These are phyloP conservation scores for Hibiscus trionum DNA, from an alignment of 345 rosid species.

Conservation along the genomic window DNA sequence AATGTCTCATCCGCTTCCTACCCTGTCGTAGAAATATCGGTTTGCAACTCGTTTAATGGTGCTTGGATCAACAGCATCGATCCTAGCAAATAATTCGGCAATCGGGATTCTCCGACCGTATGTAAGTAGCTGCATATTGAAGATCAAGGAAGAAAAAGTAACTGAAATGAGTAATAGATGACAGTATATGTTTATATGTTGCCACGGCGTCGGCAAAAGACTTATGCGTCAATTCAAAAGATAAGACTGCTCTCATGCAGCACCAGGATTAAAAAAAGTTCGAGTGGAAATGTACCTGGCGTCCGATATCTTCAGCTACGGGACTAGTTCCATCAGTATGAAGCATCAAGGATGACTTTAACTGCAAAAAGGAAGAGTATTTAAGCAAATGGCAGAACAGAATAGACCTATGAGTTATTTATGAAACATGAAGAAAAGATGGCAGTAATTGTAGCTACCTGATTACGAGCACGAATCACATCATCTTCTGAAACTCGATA, in stretches of 20 bases:
- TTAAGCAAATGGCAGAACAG: background rate
- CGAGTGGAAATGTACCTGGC: slow-evolving; percentile 52
- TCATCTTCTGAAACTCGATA: slow-evolving; percentile 92
- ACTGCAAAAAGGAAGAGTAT: slow-evolving; percentile 31
- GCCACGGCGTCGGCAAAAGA: background rate
- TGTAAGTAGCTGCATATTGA: slow-evolving; percentile 62
- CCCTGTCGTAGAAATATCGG: slow-evolving; percentile 82
- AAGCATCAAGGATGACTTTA: slow-evolving; percentile 88
- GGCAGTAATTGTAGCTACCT: slow-evolving; percentile 34
- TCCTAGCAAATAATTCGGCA: slow-evolving; percentile 85
- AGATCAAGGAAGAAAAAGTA: background rate
- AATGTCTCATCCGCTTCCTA: slow-evolving; percentile 17
- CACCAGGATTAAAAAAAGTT: background rate
- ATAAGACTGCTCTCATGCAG: background rate
- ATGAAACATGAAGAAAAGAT: background rate
- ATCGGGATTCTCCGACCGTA: slow-evolving; percentile 89
- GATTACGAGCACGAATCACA: slow-evolving; percentile 91
- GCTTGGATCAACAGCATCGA: slow-evolving; percentile 86
- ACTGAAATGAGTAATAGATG: background rate
- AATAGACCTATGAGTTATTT: background rate
- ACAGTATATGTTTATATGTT: background rate
- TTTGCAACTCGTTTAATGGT: slow-evolving; percentile 85
- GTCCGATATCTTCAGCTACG: slow-evolving; percentile 93
- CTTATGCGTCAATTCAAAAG: background rate
- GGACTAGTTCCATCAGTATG: slow-evolving; percentile 96